Percentiles rank a stretch among this genome's conserved stretches.
phyloP scores from a whole-genome alignment of 202 grass and related monocot species.

The Bolboschoenoplectus hybrid region DNA sequence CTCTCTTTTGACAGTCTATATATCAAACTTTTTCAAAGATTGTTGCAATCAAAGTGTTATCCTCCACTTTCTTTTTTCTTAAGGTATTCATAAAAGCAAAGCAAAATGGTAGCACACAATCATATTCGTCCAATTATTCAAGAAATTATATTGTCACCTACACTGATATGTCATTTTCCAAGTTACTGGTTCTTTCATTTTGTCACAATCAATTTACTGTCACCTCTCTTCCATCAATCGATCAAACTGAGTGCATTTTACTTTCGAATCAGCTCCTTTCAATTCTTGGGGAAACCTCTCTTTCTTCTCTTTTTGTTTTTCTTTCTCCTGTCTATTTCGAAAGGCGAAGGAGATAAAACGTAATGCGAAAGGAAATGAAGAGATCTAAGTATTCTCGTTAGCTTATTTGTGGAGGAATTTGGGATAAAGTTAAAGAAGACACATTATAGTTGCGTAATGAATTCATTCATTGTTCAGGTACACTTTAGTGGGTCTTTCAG shows the following conservation, averaged over 20 bases:
- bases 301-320: neutral
- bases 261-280: neutral
- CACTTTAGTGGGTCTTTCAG: neutral
- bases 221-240: neutral
- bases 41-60: slow-evolving; percentile 8
- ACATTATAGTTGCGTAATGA: slow-evolving; percentile 10
- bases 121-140: neutral
- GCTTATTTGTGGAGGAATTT: neutral
- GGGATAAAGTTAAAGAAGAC: neutral
- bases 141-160: neutral
- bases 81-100: no score
- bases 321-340: neutral
- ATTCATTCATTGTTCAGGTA: neutral
- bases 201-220: slow-evolving; percentile 14
- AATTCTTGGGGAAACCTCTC: slow-evolving; percentile 9
- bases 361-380: neutral
- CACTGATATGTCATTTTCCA: slow-evolving; percentile 11
- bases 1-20: neutral
- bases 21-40: neutral
- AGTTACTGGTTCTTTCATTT: neutral
- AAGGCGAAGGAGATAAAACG: neutral
- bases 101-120: no score
- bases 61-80: neutral
- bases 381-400: neutral
- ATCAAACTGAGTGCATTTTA: neutral